Evolutionary conservation across 2,329 filamentous ascomycete species (phyloP).

Genomic region (Botrytis hyacinthi): DNA sequence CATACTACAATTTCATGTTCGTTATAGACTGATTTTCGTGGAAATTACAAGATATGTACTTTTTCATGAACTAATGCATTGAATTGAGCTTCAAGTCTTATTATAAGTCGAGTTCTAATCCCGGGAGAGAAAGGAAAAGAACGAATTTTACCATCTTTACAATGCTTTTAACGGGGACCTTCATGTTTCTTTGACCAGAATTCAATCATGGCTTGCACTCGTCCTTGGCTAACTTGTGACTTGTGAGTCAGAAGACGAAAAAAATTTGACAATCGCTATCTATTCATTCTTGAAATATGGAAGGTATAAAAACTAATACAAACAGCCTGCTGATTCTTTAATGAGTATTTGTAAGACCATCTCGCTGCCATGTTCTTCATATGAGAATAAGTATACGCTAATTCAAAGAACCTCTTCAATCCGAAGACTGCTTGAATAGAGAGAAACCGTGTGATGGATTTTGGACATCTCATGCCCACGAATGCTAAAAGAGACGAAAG

Average conservation of each 20-base stretch:
- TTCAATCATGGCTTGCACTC: neutral
- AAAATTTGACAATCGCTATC: neutral
- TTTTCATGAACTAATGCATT: neutral
- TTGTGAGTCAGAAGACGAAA: neutral
- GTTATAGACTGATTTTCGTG: neutral
- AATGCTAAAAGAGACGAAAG: neutral
- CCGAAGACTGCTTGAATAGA: neutral
- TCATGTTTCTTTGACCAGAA: neutral
- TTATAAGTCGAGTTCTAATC: neutral
- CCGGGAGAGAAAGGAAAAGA: neutral
- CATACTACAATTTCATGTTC: neutral
- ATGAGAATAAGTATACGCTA: neutral
- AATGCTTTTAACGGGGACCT: neutral
- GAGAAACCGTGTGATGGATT: neutral
- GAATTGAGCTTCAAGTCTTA: neutral
- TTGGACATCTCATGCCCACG: neutral
- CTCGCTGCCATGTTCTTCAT: neutral
- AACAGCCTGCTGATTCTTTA: neutral
- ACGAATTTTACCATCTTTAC: neutral
- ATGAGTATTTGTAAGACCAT: neutral
- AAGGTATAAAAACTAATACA: neutral
- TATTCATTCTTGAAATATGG: neutral
- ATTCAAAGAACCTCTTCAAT: neutral
- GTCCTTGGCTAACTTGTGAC: neutral
- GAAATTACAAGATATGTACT: neutral